Evolutionary conservation across 2,329 filamentous ascomycete species (phyloP).

Genomic region (Cadophora malorum): DNA sequence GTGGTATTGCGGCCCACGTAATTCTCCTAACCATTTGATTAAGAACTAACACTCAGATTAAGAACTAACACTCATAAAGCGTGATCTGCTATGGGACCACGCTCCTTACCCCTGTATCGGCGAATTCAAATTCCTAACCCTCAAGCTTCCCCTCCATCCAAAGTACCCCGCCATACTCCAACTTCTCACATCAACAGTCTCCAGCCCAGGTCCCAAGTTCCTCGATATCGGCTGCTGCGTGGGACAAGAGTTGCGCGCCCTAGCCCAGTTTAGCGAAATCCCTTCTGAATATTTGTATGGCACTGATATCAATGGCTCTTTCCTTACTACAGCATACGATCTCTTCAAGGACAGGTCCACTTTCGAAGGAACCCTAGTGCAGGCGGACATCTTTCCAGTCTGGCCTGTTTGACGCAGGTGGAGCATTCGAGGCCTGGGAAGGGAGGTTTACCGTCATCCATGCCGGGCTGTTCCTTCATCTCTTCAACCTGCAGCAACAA

Average conservation of each 20-base stretch:
- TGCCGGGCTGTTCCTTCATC: slow-evolving; percentile 33
- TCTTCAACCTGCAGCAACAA: slow-evolving; percentile 29
- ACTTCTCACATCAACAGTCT: slow-evolving; percentile 21
- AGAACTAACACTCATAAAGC: slow-evolving; percentile 21
- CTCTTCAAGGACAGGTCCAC: slow-evolving; percentile 47
- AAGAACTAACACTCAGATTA: not conserved
- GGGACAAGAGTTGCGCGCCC: slow-evolving; percentile 49
- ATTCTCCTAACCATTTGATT: not conserved
- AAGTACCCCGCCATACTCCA: slow-evolving; percentile 27
- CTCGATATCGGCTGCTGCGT: slow-evolving; percentile 51
- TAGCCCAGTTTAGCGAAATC: slow-evolving; percentile 45
- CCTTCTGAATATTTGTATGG: slow-evolving; percentile 44
- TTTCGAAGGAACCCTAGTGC: slow-evolving; percentile 44
- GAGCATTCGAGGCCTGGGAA: slow-evolving; percentile 44
- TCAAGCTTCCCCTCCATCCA: slow-evolving; percentile 27
- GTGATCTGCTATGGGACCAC: slow-evolving; percentile 35
- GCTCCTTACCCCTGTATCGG: slow-evolving; percentile 39
- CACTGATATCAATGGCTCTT: slow-evolving; percentile 44
- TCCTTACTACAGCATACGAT: slow-evolving; percentile 47
- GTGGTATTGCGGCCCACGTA: slow-evolving; percentile 23
- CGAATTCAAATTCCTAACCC: slow-evolving; percentile 33
- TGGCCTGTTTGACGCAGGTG: slow-evolving; percentile 41
- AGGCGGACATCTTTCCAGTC: slow-evolving; percentile 45
- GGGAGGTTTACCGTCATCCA: slow-evolving; percentile 29
- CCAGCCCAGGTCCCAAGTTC: slow-evolving; percentile 29